Percentiles rank a stretch among this genome's conserved stretches.
Conservation (phyloP, 2,329 filamentous ascomycete species). For the Cadophora gregata region DNA sequence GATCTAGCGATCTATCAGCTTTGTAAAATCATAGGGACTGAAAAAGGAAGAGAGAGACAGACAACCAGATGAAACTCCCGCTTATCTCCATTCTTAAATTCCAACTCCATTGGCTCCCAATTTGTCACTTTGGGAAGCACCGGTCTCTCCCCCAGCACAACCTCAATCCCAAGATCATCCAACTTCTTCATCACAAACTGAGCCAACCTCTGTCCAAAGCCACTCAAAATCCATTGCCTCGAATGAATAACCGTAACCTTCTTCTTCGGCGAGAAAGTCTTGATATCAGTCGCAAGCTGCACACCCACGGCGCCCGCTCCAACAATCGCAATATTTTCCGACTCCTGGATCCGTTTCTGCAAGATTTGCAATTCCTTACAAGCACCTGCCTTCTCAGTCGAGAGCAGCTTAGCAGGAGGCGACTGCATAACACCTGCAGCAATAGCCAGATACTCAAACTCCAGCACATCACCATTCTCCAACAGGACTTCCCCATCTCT, state of each 20-base stretch:
- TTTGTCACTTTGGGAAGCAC: constrained; percentile 16
- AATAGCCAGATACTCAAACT: constrained; percentile 51
- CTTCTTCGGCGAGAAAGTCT: constrained; percentile 53
- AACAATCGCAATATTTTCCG: constrained; percentile 44
- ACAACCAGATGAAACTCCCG: constrained; percentile 51
- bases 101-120: constrained; percentile 15
- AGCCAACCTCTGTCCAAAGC: constrained; percentile 51
- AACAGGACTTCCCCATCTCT: constrained; percentile 44
- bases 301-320: constrained; percentile 58
- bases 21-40: neutral
- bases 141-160: constrained; percentile 48
- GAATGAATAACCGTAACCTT: constrained; percentile 56
- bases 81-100: constrained; percentile 43
- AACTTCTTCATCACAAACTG: constrained; percentile 45
- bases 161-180: constrained; percentile 46
- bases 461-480: constrained; percentile 44
- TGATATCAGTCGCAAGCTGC: constrained; percentile 55
- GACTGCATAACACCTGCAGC: constrained; percentile 49
- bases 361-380: constrained; percentile 42
- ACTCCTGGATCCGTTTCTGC: constrained; percentile 43
- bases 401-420: constrained; percentile 45
- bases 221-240: constrained; percentile 48
- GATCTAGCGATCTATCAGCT: constrained; percentile 44
- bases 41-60: constrained; percentile 13
- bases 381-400: constrained; percentile 42